Evolutionary conservation across 2,329 filamentous ascomycete species (phyloP).

Genomic region (Pezicula rhizophila): DNA sequence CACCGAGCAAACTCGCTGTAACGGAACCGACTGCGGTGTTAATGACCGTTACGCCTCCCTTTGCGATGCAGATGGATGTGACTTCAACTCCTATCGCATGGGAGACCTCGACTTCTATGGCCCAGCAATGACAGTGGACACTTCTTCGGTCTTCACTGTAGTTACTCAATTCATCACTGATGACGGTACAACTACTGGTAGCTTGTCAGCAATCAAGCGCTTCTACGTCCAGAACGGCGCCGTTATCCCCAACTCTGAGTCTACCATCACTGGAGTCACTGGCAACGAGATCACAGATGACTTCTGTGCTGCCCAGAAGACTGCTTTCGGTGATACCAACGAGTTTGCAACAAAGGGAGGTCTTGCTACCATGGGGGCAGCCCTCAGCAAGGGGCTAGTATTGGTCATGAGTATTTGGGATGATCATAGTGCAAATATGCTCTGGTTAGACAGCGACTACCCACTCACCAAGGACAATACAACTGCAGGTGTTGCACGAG

Average conservation of each 20-base stretch:
- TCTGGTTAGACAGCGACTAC: constrained; percentile 68
- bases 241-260: constrained; percentile 44
- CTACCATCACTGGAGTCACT: constrained; percentile 37
- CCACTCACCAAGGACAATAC: constrained; percentile 40
- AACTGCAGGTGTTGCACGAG: constrained; percentile 44
- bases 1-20: constrained; percentile 38
- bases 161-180: constrained; percentile 54
- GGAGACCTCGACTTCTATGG: constrained; percentile 52
- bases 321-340: constrained; percentile 46
- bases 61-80: constrained; percentile 57
- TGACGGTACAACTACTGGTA: constrained; percentile 41
- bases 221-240: constrained; percentile 51
- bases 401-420: constrained; percentile 57
- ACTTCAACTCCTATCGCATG: constrained; percentile 56
- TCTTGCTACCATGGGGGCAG: constrained; percentile 46
- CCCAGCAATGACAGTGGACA: constrained; percentile 44
- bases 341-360: constrained; percentile 51
- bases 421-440: constrained; percentile 59
- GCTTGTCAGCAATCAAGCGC: constrained; percentile 47
- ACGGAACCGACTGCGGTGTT: constrained; percentile 36
- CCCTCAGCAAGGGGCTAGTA: constrained; percentile 51
- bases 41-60: constrained; percentile 43
- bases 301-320: constrained; percentile 53
- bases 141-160: constrained; percentile 46
- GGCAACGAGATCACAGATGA: constrained; percentile 49